Evolutionary conservation across 2,329 filamentous ascomycete species (phyloP), one percentile per base, ranked within the genome.

Genomic region (Bertia moriformis): DNA sequence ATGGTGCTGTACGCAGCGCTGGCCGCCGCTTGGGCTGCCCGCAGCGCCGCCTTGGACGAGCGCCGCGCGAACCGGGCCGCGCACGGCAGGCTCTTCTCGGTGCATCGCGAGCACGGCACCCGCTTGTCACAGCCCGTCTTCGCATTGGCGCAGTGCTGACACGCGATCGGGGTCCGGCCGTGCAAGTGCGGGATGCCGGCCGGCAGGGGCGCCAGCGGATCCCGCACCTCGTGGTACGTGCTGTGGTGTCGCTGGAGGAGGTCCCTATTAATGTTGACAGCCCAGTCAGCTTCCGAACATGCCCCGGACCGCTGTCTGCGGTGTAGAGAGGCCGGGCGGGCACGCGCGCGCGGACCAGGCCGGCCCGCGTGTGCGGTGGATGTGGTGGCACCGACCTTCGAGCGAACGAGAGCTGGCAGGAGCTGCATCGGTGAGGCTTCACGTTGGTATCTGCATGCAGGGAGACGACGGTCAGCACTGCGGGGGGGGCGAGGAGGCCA

Each of bases 51-150:
- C 47, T 71, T 71, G 19, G 63, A 64, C 2, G 67, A 65, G 20
- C 69, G 57, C 18, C 68, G 57, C 2, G 69, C 67, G 49, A 64
- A 71, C 13, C 69, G 57, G 2, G 65, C 61, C 3, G 60, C 60
- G 45, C 69, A 65, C 1, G 57, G 49, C n/a, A 69, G 49, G 41
- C 60, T 62, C 50, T 69, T 69, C 35, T 68, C 63, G 4, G 56
- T 51, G 41, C 66, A 70, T 40, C 65, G 56, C n/a, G 61, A 56
- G 44, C 66, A 70, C 0, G 66, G 66, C 1, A 64, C 58, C 40
- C 56, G 53, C 48, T 69, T 70, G 42, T 69, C 65, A 41, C 66
- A 70, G 4, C 62, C 64, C 2, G 65, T 68, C 50, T 70, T 69
- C 20, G 65, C 66, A 44, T 57, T 64, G 19, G 65, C 62, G 41